Base-by-base conservation (phyloP, 345 rosid species). In the Capsella bursapastoris region DNA sequence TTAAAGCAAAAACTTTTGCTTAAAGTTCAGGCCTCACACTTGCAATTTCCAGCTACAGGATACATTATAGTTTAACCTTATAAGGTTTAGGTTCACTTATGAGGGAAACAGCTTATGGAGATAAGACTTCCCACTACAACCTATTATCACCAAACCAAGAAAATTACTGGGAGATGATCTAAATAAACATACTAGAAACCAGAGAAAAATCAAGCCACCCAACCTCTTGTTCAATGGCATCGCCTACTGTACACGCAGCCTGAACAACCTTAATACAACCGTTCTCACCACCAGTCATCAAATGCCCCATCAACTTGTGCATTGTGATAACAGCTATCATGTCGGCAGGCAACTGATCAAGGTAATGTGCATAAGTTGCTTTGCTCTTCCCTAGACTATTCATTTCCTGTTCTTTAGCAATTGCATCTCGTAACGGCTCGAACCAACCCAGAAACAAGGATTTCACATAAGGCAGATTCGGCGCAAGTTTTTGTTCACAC, bases 211-310 rank as follows among this genome's bases (percentile, higher is more conserved):
- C 3, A 40, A 68, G 60, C 18, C 66, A 52, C 64, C 80, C 13
- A 71, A 92, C 99, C 97, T 95, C 99, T 80, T 92, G 99, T 70
- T 95, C 99, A 82, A 95, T 82, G 48, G 96, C 96, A 65, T 90
- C 97, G 8, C 98, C 99, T 37, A 95, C 82, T 1, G 67, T 18
- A 66, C 87, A 85, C 41, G 96, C 93, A 64, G 98, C 98, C 62
- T 80, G 83, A 61, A 90, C 85, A 73, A 92, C 90, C 76, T 86
- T 84, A 28, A 90, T 86, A 70, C 78, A 78, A 22, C 99, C 99
- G 52, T 81, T 85, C 35, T 84, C 93, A 29, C 86, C 87, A 57
- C 95, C 93, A 0, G 86, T 86, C 99, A 95, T 92, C 80, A 95
- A 77, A 74, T 86, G 73, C 2, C 78, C 91, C 78, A 82, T 79